Percentiles rank a stretch among this genome's conserved stretches.
phyloP scores from a whole-genome alignment of 805 yeast species.

The Kluyveromyces wickerhamii region DNA sequence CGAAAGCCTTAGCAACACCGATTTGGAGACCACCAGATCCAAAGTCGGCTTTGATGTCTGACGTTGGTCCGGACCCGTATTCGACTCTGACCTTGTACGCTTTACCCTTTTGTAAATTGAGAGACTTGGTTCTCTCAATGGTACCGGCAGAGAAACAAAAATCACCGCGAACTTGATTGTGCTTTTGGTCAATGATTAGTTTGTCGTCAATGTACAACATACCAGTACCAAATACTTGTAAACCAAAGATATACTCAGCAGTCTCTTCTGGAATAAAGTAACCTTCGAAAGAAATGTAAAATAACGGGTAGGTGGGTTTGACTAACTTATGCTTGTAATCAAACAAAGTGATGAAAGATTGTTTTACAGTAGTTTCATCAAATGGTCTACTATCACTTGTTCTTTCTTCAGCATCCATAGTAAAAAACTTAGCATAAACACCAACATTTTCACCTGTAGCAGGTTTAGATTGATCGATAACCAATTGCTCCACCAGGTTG shows the following conservation, averaged over 20 bases:
- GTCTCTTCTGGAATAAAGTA: conserved; percentile 38
- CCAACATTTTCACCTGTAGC: conserved; percentile 12
- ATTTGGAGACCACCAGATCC: conserved; percentile 33
- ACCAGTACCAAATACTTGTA: conserved; percentile 47
- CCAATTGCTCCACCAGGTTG: conserved; percentile 22
- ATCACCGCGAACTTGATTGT: conserved; percentile 41
- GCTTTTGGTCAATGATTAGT: conserved; percentile 48
- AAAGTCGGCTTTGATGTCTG: conserved; percentile 16
- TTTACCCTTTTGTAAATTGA: conserved; percentile 37
- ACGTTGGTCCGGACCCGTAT: conserved; percentile 44
- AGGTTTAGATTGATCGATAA: conserved; percentile 14
- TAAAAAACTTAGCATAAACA: conserved; percentile 18
- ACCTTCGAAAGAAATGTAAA: conserved; percentile 40
- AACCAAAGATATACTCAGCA: conserved; percentile 45
- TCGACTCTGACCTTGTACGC: conserved; percentile 40
- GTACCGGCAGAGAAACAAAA: conserved; percentile 51
- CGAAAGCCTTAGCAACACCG: conserved; percentile 28
- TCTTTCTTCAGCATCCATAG: conserved; percentile 14
- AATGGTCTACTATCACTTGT: conserved; percentile 18
- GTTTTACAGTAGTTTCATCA: conserved; percentile 19
- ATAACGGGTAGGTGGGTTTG: conserved; percentile 18
- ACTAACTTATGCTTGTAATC: conserved; percentile 26
- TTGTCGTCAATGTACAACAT: conserved; percentile 44
- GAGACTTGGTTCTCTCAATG: conserved; percentile 37
- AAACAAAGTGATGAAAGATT: conserved; percentile 17